Base-by-base conservation (phyloP, 1,139 yeast species). In the Geotrichum aggregatum region DNA sequence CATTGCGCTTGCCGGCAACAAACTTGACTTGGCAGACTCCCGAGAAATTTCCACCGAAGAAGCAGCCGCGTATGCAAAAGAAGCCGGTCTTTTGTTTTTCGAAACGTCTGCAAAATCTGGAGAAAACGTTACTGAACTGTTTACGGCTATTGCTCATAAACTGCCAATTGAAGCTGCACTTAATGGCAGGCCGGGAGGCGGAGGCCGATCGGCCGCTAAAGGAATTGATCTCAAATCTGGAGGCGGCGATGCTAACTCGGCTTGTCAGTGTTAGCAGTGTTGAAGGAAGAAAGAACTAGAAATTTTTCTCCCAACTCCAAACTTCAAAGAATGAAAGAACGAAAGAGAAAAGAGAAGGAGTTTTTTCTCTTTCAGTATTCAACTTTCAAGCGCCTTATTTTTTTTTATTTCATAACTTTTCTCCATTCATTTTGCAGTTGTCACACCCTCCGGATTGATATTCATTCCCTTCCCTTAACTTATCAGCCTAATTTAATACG, bases 31-130 rank as follows among this genome's bases (percentile, higher is more conserved):
- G 59, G 67, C 63, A 36, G 66, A 62, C 38, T 54, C 60, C 68
- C 74, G 94, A 68, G 75, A 76, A 52, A 80, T 83, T n/a, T 71
- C 72, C n/a, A 68, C 69, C 10, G 76, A 72, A 10, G 75, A 75
- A 13, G 89, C 87, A 0, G 69, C 72, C 57, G 71, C 76, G 1
- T 82, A 82, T 62, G 87, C 89, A 1, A 68, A 70, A 45, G 96
- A 88, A 63, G 85, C 88, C 58, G 85, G 85, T 1, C 76, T 94
- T 49, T 68, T 91, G 47, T 91, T 87, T 67, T 85, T 83, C 62
- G 98, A 94, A 69, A 94, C 95, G 1, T 86, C 96, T 66, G 99
- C 99, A 7, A 92, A 91, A 71, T 82, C 95, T 1, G 92, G 96
- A 13, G 78, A 80, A 63, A 86, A 87, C 59, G 89, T 94, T 39